These are phyloP conservation scores for Epichloe bromicola DNA, from an alignment of 2,329 filamentous ascomycete genomes.

Conservation along the genomic window DNA sequence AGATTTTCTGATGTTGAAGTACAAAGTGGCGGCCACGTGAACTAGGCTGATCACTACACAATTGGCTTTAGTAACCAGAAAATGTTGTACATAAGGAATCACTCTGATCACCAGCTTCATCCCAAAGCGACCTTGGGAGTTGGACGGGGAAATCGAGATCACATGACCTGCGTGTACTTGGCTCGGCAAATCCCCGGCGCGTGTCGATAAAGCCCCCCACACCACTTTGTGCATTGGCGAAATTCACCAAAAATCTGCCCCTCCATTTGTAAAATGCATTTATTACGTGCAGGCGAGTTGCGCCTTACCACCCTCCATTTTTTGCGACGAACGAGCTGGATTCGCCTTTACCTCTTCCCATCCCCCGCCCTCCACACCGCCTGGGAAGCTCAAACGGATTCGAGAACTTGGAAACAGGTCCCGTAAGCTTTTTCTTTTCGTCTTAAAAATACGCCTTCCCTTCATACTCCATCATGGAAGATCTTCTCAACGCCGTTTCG, in stretches of 20 bases:
- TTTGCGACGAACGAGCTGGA: constrained; percentile 3
- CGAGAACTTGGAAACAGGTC: neutral
- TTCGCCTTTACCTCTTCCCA: neutral
- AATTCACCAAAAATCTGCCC: constrained; percentile 30
- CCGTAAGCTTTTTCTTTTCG: neutral
- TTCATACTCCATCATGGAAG: constrained; percentile 20
- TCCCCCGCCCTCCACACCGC: neutral
- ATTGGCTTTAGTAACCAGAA: neutral
- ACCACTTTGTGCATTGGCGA: constrained; percentile 25
- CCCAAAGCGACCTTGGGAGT: neutral
- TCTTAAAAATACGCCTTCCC: neutral
- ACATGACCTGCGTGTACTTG: constrained; percentile 19
- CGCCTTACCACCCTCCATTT: constrained; percentile 2
- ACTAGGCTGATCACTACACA: neutral
- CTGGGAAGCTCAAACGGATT: neutral
- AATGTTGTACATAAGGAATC: neutral
- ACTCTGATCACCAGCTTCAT: neutral
- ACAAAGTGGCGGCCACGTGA: neutral
- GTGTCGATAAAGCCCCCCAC: constrained; percentile 18
- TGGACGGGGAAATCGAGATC: constrained; percentile 11
- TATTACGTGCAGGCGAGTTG: constrained; percentile 7
- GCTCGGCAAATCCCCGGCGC: constrained; percentile 22
- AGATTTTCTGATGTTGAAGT: neutral
- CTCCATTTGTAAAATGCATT: constrained; percentile 20
- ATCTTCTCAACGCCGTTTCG: constrained; percentile 37